phyloP scores from a whole-genome alignment of 2,329 filamentous ascomycete genomes.

The Nakataea oryzae region DNA sequence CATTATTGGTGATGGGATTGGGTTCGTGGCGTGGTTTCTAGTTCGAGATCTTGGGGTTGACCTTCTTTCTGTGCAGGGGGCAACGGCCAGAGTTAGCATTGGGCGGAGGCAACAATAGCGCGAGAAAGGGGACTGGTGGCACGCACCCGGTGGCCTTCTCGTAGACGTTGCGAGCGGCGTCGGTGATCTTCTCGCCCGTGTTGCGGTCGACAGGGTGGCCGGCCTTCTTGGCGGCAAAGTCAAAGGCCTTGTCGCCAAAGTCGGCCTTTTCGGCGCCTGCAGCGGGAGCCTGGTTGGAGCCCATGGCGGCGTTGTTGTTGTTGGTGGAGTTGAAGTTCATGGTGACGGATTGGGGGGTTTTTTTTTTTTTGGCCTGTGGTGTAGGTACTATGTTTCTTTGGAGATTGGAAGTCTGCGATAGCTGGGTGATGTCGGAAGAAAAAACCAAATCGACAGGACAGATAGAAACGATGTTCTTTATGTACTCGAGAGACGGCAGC shows the following conservation, averaged over 20 bases:
- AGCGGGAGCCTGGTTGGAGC: neutral
- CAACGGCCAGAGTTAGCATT: neutral
- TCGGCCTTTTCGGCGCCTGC: slow-evolving; percentile 8
- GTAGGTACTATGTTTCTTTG: neutral
- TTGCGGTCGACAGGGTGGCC: slow-evolving; percentile 12
- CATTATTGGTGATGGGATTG: no score
- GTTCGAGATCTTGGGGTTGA: slow-evolving; percentile 21
- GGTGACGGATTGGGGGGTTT: neutral
- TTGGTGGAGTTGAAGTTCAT: neutral
- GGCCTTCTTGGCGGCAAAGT: slow-evolving; percentile 14
- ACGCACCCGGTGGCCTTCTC: slow-evolving; percentile 28
- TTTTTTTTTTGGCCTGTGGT: neutral
- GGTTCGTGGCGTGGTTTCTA: slow-evolving; percentile 2
- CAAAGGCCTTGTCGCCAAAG: slow-evolving; percentile 16
- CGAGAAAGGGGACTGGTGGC: neutral
- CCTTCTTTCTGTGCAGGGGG: slow-evolving; percentile 19
- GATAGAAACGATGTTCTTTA: neutral
- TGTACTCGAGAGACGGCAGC: neutral
- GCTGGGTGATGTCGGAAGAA: no score
- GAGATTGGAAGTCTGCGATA: neutral
- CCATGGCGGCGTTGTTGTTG: neutral
- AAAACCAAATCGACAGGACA: neutral
- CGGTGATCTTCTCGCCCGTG: slow-evolving; percentile 22
- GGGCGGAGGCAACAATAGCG: neutral
- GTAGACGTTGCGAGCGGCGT: slow-evolving; percentile 18